Conservation (phyloP, 2,329 filamentous ascomycete genomes). For the Pleoardoris graminearum region DNA sequence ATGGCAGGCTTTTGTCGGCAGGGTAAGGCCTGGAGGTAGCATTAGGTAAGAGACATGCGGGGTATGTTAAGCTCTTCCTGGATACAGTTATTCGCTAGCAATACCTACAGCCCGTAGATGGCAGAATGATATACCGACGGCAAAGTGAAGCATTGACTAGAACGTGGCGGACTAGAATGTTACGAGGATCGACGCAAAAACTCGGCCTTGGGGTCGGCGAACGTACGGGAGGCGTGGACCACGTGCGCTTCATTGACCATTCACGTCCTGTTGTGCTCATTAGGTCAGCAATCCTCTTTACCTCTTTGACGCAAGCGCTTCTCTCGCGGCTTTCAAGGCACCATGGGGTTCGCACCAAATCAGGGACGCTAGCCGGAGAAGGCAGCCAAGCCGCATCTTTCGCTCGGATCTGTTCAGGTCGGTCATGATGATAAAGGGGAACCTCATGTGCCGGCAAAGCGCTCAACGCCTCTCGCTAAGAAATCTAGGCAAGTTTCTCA, state of each 20-base stretch:
- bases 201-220: slow-evolving; percentile 1
- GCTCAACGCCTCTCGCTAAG: not conserved
- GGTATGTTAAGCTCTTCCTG: slow-evolving; percentile 29
- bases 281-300: slow-evolving; percentile 7
- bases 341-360: not conserved
- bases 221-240: slow-evolving; percentile 21
- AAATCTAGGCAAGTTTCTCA: slow-evolving; percentile 17
- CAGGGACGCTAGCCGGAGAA: slow-evolving; percentile 6
- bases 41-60: slow-evolving; percentile 41
- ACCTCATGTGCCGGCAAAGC: too few relatives aligned
- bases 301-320: not conserved
- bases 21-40: slow-evolving; percentile 31
- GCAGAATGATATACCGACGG: slow-evolving; percentile 8
- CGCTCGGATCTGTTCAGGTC: too few relatives aligned
- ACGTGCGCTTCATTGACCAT: slow-evolving; percentile 17
- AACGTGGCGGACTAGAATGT: not conserved
- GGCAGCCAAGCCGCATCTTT: slow-evolving; percentile 32
- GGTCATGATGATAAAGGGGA: too few relatives aligned
- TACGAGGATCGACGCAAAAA: not conserved
- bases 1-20: slow-evolving; percentile 56
- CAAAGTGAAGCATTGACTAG: too few relatives aligned
- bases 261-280: slow-evolving; percentile 12
- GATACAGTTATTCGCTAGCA: slow-evolving; percentile 20
- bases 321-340: too few relatives aligned
- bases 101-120: slow-evolving; percentile 16